Evolutionary conservation across 2,329 filamentous ascomycete genomes (phyloP).

Genomic region (Metarhizium humberi): DNA sequence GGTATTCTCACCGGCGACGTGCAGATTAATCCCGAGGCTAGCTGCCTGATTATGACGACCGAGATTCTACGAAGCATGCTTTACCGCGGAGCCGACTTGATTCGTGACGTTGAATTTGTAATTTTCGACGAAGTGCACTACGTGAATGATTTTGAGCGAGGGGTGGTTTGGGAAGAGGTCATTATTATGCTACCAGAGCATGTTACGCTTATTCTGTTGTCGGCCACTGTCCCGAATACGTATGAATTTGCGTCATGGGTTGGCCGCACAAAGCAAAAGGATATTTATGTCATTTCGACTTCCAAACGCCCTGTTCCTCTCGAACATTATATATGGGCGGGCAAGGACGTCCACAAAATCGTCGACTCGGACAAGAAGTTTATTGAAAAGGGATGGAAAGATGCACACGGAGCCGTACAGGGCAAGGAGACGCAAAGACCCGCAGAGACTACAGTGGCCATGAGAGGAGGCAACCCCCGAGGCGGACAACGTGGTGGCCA

Average conservation of each 20-base stretch:
- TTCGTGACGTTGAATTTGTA: slow-evolving; percentile 95
- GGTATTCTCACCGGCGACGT: slow-evolving; percentile 96
- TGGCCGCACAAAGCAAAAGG: slow-evolving; percentile 93
- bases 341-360: slow-evolving; percentile 87
- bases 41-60: slow-evolving; percentile 98
- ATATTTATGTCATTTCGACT: slow-evolving; percentile 98
- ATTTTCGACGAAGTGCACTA: slow-evolving; percentile 99
- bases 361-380: slow-evolving; percentile 90
- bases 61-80: slow-evolving; percentile 98
- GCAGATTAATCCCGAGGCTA: slow-evolving; percentile 94
- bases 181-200: slow-evolving; percentile 99
- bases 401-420: slow-evolving; percentile 73
- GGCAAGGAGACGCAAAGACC: slow-evolving; percentile 68
- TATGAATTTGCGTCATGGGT: slow-evolving; percentile 98
- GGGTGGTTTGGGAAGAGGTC: slow-evolving; percentile 98
- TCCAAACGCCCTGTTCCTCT: slow-evolving; percentile 89
- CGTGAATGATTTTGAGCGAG: slow-evolving; percentile 90
- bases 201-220: slow-evolving; percentile 88
- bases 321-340: slow-evolving; percentile 94
- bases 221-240: slow-evolving; percentile 94
- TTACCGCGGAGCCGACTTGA: slow-evolving; percentile 89
- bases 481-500: slow-evolving; percentile 30
- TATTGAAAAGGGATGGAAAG: slow-evolving; percentile 88
- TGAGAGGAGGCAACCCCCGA: slow-evolving; percentile 27
- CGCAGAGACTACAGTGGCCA: slow-evolving; percentile 23